Evolutionary conservation across 345 rosid species (phyloP).

Genomic region (Firmiana major): DNA sequence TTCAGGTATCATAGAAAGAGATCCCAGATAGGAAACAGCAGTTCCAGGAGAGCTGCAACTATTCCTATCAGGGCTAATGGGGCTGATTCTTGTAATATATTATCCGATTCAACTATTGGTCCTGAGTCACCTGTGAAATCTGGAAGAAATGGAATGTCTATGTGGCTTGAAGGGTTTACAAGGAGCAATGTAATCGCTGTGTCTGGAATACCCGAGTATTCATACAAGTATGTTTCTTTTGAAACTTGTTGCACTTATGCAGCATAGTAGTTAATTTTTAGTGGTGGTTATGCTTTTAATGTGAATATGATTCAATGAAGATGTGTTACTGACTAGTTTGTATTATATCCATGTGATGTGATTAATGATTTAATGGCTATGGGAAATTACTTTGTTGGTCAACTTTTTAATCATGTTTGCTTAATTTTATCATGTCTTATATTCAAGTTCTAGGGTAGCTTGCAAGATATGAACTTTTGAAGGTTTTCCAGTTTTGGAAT

Average conservation of each 20-base stretch:
- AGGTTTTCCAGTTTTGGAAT: not conserved
- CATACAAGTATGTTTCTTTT: constrained; percentile 65
- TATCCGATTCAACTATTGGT: constrained; percentile 81
- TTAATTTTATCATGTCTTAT: not conserved
- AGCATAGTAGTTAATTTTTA: constrained; percentile 8
- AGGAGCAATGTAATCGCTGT: constrained; percentile 52
- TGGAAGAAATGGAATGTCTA: constrained; percentile 52
- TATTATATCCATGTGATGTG: not conserved
- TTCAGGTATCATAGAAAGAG: constrained; percentile 65
- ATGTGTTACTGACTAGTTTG: not conserved
- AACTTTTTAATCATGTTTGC: not conserved
- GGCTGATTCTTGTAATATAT: constrained; percentile 55
- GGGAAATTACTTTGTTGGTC: not conserved
- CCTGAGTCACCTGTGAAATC: constrained; percentile 88
- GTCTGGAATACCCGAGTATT: constrained; percentile 93
- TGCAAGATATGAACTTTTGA: not conserved
- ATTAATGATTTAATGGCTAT: constrained; percentile 4
- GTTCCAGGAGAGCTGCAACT: constrained; percentile 72
- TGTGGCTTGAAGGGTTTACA: constrained; percentile 81
- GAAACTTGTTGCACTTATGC: constrained; percentile 9
- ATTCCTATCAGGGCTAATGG: constrained; percentile 84
- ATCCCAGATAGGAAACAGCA: constrained; percentile 86
- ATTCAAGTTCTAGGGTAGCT: not conserved
- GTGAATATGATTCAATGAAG: not conserved
- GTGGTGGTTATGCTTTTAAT: not conserved